phyloP scores from a whole-genome alignment of 768 basidiomycete genomes.

The Cubamyces sp. region DNA sequence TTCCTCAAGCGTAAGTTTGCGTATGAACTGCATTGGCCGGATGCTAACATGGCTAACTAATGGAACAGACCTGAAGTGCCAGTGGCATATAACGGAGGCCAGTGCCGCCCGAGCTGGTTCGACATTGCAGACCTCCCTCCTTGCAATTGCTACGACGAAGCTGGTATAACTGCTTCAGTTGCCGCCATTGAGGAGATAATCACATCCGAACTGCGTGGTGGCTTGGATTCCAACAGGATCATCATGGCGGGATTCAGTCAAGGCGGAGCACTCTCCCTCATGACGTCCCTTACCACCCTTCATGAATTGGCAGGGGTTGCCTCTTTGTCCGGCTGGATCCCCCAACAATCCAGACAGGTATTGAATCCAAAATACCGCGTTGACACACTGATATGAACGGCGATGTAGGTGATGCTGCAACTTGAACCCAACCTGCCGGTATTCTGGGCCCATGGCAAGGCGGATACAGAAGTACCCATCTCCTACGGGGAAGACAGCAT shows the following conservation, averaged over 20 bases:
- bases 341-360: slow-evolving; percentile 41
- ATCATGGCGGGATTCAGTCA: slow-evolving; percentile 50
- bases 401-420: slow-evolving; percentile 37
- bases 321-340: slow-evolving; percentile 51
- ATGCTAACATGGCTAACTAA: slow-evolving; percentile 3
- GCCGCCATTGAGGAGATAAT: slow-evolving; percentile 42
- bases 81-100: slow-evolving; percentile 36
- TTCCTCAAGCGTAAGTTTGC: slow-evolving; percentile 47
- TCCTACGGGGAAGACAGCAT: slow-evolving; percentile 39
- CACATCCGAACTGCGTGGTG: slow-evolving; percentile 41
- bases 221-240: slow-evolving; percentile 41
- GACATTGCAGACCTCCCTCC: slow-evolving; percentile 45
- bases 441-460: slow-evolving; percentile 47
- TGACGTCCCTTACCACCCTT: slow-evolving; percentile 44
- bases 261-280: slow-evolving; percentile 44
- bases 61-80: slow-evolving; percentile 34
- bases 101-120: slow-evolving; percentile 46
- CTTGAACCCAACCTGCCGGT: slow-evolving; percentile 42
- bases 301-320: slow-evolving; percentile 49
- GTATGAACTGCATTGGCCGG: neutral
- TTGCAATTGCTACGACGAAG: slow-evolving; percentile 39
- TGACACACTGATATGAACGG: neutral
- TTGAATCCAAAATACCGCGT: no score
- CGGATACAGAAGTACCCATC: slow-evolving; percentile 44
- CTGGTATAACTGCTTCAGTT: slow-evolving; percentile 40